Evolutionary conservation across 148 eudicot species (phyloP), one percentile per base, ranked within the genome.

Genomic region (Silene conica): DNA sequence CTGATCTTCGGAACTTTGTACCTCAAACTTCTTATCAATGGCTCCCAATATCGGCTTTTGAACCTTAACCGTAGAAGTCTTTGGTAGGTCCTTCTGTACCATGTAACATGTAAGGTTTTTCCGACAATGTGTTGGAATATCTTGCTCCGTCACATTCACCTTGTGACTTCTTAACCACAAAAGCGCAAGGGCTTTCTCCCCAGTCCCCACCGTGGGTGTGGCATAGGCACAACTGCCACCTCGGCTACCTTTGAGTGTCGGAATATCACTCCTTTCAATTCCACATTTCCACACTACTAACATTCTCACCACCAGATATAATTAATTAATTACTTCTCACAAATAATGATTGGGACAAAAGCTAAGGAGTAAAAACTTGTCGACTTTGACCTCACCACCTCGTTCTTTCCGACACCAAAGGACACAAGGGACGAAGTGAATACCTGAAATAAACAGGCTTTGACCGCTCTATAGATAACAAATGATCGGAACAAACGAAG

Each of bases 121-220:
- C 79, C 86, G 80, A 80, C 95, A 93, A 80, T 87, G 84, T 13
- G 16, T 61, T 0, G 89, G 3, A 4, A 93, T 83, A 7, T 85
- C 97, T 22, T 78, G 81, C 83, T 91, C 96, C 0, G 72, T 80
- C 65, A 76, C 75, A 3, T 26, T 61, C 13, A 7, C 41, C 63
- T 0, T 57, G 16, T 4, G 71, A 70, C 52, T 74, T 83, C 25
- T 78, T 85, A 43, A 79, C 80, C 3, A 91, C 87, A 8, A 93
- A 89, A 0, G 96, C 98, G 26, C 96, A 93, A 2, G 98, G 96
- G 54, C 89, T 90, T 80, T 93, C 98, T 2, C 92, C 97, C 96
- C 97, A 93, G 97, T 2, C 92, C 97, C 96, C 97, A 93, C 38
- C 70, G 73, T 0, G 89, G 89, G 62, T 89, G 94, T 3, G 96